Percentiles rank a stretch among this genome's conserved stretches.
phyloP scores from a whole-genome alignment of 192 early-diverging fungal species.

The Ambispora gerdemannii region DNA sequence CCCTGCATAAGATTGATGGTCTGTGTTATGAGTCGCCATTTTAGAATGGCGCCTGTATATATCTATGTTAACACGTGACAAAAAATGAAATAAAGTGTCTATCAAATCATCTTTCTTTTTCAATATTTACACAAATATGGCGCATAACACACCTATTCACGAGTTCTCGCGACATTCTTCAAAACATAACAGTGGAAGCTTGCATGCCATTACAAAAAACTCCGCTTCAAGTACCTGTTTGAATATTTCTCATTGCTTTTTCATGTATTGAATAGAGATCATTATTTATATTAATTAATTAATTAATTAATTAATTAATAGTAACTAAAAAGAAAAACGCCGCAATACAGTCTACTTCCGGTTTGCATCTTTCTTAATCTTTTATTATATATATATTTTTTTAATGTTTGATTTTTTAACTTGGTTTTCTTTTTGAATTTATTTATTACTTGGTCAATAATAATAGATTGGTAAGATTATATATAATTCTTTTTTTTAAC shows the following conservation, averaged over 20 bases:
- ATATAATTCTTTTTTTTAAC: neutral
- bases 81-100: too few species aligned
- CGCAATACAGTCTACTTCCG: constrained; percentile 23
- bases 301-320: neutral
- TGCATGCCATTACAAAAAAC: neutral
- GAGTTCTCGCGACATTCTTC: neutral
- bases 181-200: neutral
- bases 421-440: neutral
- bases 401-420: neutral
- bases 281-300: neutral
- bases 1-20: too few species aligned
- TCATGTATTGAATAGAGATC: too few species aligned
- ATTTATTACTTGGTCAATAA: neutral
- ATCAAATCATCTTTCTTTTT: too few species aligned
- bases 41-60: too few species aligned
- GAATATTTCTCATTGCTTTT: neutral
- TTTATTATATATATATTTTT: neutral
- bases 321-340: constrained; percentile 7
- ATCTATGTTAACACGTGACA: too few species aligned
- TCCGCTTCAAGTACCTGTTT: neutral
- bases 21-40: too few species aligned
- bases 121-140: neutral
- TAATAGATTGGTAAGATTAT: neutral
- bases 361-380: constrained; percentile 7
- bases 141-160: neutral